Percentiles rank a stretch among this genome's conserved stretches.
These are phyloP conservation scores for Plasmodium malariae DNA, from an alignment of 169 alveolate species.

Conservation along the genomic window DNA sequence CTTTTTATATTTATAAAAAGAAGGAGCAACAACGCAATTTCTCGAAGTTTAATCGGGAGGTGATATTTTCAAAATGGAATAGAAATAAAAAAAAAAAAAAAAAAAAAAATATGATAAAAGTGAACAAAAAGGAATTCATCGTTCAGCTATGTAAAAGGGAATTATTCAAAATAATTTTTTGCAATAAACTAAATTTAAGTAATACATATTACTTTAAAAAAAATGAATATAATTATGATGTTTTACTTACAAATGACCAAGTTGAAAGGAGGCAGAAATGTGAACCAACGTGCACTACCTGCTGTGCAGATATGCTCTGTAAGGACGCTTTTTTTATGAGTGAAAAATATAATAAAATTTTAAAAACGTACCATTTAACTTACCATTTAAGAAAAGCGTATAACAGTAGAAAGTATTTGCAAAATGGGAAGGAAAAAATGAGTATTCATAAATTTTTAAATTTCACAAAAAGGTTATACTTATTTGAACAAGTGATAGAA, in stretches of 20 bases:
- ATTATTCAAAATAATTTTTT: too few relatives aligned
- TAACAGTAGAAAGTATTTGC: neutral
- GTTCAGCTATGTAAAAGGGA: too few relatives aligned
- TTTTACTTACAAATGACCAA: too few relatives aligned
- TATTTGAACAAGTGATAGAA: slow-evolving; percentile 40
- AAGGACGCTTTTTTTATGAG: too few relatives aligned
- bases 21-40: neutral
- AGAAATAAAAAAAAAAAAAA: neutral
- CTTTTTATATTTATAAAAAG: neutral
- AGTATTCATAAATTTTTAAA: slow-evolving; percentile 33
- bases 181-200: too few relatives aligned
- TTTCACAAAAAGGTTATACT: slow-evolving; percentile 22
- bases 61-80: neutral
- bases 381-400: neutral
- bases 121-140: neutral
- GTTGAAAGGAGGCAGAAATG: too few relatives aligned
- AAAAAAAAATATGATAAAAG: neutral
- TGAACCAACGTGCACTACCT: too few relatives aligned
- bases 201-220: too few relatives aligned
- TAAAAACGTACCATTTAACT: neutral
- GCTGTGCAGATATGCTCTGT: too few relatives aligned
- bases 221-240: too few relatives aligned
- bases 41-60: neutral
- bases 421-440: slow-evolving; percentile 1
- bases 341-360: neutral